Evolutionary conservation across 2,329 filamentous ascomycete genomes (phyloP).

Genomic region (Elsinoe necatrix): DNA sequence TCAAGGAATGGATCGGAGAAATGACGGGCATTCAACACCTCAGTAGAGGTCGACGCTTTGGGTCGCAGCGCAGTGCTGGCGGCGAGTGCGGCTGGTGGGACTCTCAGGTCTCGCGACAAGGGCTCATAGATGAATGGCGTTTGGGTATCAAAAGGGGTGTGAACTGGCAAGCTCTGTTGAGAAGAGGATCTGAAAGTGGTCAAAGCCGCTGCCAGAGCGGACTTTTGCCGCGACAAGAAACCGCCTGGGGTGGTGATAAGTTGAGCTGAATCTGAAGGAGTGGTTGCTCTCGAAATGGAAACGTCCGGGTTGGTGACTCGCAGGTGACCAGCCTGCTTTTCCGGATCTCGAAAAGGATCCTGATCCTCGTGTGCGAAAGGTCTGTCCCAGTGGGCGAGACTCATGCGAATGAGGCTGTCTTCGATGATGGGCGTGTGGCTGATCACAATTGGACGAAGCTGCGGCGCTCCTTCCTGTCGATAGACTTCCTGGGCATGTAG

Average conservation of each 20-base stretch:
- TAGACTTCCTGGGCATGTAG: slow-evolving; percentile 10
- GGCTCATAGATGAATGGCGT: slow-evolving; percentile 7
- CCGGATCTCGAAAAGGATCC: slow-evolving; percentile 26
- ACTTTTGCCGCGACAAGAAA: slow-evolving; percentile 13
- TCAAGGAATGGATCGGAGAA: slow-evolving; percentile 12
- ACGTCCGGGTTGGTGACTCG: slow-evolving; percentile 29
- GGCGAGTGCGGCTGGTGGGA: slow-evolving; percentile 6
- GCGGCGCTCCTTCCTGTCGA: not conserved
- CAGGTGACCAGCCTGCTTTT: slow-evolving; percentile 23
- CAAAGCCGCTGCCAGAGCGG: slow-evolving; percentile 14
- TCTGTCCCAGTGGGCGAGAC: slow-evolving; percentile 27
- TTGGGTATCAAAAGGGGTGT: slow-evolving; percentile 11
- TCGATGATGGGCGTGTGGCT: slow-evolving; percentile 21
- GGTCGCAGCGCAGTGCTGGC: slow-evolving; percentile 3
- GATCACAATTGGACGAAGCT: slow-evolving; percentile 7
- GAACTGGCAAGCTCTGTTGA: slow-evolving; percentile 2
- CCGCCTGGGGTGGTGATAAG: not conserved
- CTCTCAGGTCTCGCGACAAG: slow-evolving; percentile 3
- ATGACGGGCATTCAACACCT: slow-evolving; percentile 7
- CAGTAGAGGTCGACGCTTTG: slow-evolving; percentile 10
- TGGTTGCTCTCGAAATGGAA: slow-evolving; percentile 1
- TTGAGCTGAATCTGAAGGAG: slow-evolving; percentile 11
- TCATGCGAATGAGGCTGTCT: slow-evolving; percentile 29
- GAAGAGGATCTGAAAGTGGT: slow-evolving; percentile 2
- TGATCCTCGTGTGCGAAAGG: slow-evolving; percentile 25